A percentile compares a stretch with the other conserved stretches of the same genome.
phyloP scores from a whole-genome alignment of 2,329 filamentous ascomycete genomes.

The Aspergillus brasiliensis region DNA sequence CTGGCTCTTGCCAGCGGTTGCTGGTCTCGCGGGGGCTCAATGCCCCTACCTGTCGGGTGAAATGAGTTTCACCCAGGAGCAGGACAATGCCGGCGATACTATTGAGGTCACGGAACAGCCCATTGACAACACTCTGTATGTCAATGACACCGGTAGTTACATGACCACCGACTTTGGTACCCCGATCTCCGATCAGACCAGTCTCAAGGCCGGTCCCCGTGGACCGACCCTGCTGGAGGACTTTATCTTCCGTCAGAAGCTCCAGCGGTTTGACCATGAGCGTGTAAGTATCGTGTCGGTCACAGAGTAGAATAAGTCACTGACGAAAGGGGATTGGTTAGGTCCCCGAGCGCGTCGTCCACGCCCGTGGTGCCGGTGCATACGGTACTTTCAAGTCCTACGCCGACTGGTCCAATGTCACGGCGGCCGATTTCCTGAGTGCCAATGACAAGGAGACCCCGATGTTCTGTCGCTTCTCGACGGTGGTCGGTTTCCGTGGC shows the following conservation, averaged over 20 bases:
- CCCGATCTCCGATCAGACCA: conserved; percentile 67
- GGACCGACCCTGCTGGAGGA: conserved; percentile 71
- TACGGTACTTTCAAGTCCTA: conserved; percentile 71
- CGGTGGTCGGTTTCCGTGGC: conserved; percentile 68
- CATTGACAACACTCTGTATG: conserved; percentile 43
- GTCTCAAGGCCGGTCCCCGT: conserved; percentile 64
- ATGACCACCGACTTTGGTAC: conserved; percentile 69
- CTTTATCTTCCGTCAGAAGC: conserved; percentile 72
- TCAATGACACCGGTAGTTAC: conserved; percentile 57
- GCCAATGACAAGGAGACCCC: conserved; percentile 61
- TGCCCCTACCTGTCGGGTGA: conserved; percentile 4
- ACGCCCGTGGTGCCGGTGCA: conserved; percentile 68
- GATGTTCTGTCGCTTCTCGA: conserved; percentile 72
- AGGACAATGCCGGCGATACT: conserved; percentile 20
- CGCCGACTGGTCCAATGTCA: conserved; percentile 67
- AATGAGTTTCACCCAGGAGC: conserved; percentile 4
- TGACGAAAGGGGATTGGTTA: conserved; percentile 19
- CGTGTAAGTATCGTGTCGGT: conserved; percentile 49
- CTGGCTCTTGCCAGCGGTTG: conserved; percentile 4
- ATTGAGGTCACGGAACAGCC: conserved; percentile 38
- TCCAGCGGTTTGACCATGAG: conserved; percentile 70
- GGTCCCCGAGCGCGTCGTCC: conserved; percentile 67
- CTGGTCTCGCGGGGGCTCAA: conserved; percentile 5
- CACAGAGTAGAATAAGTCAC: neutral
- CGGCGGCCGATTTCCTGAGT: conserved; percentile 65